These are phyloP conservation scores for Solanum hybrid DNA, from an alignment of 305 asterid genomes.

Conservation along the genomic window DNA sequence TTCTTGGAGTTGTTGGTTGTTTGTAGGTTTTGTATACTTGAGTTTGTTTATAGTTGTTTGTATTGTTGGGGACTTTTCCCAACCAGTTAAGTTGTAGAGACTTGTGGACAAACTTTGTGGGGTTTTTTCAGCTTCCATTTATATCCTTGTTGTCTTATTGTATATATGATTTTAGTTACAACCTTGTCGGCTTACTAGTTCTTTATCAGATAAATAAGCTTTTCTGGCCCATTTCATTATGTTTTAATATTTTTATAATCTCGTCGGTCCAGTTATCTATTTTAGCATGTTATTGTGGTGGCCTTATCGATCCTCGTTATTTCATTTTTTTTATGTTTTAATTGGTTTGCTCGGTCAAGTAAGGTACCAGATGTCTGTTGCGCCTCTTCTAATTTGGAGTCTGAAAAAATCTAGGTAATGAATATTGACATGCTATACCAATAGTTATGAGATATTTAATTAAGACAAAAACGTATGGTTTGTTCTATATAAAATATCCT, in stretches of 20 bases:
- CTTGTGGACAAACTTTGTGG: not conserved
- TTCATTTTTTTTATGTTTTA: not conserved
- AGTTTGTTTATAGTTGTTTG: not conserved
- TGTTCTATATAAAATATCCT: not conserved
- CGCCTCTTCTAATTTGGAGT: not conserved
- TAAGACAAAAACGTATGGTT: not conserved
- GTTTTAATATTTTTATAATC: not conserved
- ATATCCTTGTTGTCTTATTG: not conserved
- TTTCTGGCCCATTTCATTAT: not conserved
- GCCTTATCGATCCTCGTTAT: not conserved
- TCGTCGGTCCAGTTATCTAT: not conserved
- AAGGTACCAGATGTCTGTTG: not conserved
- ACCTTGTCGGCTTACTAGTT: not conserved
- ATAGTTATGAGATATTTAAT: no score
- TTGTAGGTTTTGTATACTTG: not conserved
- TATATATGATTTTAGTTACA: not conserved
- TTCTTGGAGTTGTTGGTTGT: not conserved
- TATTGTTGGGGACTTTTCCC: not conserved
- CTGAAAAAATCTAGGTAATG: not conserved
- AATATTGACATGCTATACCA: not conserved
- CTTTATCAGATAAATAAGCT: no score
- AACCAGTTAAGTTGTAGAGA: no score
- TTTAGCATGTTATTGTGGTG: not conserved
- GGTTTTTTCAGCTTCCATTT: not conserved
- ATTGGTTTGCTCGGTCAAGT: not conserved